phyloP scores from a whole-genome alignment of 768 basidiomycete genomes.

The Russula earlei region DNA sequence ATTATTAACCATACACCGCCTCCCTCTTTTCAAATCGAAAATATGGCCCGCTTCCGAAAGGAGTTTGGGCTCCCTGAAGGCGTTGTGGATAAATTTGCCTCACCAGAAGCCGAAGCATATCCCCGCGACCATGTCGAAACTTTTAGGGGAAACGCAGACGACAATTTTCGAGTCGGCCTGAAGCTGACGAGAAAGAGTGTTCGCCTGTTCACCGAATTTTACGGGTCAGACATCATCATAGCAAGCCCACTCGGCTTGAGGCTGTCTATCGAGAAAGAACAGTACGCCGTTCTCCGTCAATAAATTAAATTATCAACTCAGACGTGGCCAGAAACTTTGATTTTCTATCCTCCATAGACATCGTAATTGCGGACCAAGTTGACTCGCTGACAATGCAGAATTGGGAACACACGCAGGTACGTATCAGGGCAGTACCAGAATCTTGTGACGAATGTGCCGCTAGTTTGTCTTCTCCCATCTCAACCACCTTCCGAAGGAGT shows the following conservation, averaged over 20 bases:
- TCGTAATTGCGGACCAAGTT: constrained; percentile 85
- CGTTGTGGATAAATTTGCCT: constrained; percentile 68
- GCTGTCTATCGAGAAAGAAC: constrained; percentile 89
- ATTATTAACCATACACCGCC: constrained; percentile 68
- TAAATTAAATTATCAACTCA: not conserved
- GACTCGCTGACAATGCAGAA: constrained; percentile 97
- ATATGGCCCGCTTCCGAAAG: constrained; percentile 66
- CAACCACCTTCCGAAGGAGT: constrained; percentile 87
- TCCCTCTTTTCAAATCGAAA: constrained; percentile 76
- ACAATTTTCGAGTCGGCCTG: constrained; percentile 85
- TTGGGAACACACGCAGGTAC: constrained; percentile 94
- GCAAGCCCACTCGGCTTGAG: constrained; percentile 90
- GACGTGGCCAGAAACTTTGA: constrained; percentile 60
- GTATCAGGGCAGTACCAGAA: constrained; percentile 11
- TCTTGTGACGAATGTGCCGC: not conserved
- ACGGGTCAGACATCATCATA: constrained; percentile 81
- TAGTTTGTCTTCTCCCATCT: constrained; percentile 81
- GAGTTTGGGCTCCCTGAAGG: constrained; percentile 82
- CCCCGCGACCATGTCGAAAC: constrained; percentile 85
- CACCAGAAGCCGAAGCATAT: constrained; percentile 66
- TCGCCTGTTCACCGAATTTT: constrained; percentile 87
- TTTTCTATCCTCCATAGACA: constrained; percentile 88
- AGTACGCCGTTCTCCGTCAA: constrained; percentile 40
- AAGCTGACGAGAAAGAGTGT: constrained; percentile 90
- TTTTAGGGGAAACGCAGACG: constrained; percentile 95